phyloP scores from a whole-genome alignment of 192 early-diverging fungal species.

The Backusella liffmaniae region DNA sequence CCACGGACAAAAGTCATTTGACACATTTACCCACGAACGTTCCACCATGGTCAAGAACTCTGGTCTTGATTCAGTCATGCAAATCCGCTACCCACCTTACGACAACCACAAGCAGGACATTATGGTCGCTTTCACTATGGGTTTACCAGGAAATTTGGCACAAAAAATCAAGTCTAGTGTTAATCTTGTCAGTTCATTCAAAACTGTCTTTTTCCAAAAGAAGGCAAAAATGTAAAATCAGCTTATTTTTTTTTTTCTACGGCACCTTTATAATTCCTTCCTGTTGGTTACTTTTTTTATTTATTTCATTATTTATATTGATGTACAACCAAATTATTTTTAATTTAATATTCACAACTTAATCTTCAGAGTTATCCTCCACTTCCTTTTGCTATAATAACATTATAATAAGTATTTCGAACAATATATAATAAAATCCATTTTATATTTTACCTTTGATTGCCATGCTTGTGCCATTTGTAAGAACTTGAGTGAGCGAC shows the following conservation, averaged over 20 bases:
- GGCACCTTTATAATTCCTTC: background rate
- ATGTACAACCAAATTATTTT: background rate
- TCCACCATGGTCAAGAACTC: conserved; percentile 7
- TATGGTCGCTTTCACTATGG: background rate
- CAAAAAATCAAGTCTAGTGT: background rate
- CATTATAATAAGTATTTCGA: background rate
- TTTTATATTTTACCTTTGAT: conserved; percentile 19
- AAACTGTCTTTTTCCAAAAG: conserved; percentile 4
- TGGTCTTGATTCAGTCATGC: conserved; percentile 3
- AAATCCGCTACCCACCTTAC: conserved; percentile 4
- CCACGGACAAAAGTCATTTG: conserved; percentile 70
- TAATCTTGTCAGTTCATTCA: background rate
- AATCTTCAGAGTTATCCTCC: background rate
- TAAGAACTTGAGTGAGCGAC: conserved; percentile 87
- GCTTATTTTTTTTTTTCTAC: background rate
- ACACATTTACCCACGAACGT: conserved; percentile 67
- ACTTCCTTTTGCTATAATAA: conserved; percentile 4
- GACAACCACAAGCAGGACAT: background rate
- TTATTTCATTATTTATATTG: background rate
- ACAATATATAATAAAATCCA: background rate
- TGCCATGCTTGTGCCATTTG: conserved; percentile 89
- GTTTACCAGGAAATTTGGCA: background rate
- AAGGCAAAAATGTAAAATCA: background rate
- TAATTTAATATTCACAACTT: conserved; percentile 14
- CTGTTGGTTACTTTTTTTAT: background rate